Evolutionary conservation across 23 red algal genomes (phyloP).

Genomic region (Gracilariopsis chorda): DNA sequence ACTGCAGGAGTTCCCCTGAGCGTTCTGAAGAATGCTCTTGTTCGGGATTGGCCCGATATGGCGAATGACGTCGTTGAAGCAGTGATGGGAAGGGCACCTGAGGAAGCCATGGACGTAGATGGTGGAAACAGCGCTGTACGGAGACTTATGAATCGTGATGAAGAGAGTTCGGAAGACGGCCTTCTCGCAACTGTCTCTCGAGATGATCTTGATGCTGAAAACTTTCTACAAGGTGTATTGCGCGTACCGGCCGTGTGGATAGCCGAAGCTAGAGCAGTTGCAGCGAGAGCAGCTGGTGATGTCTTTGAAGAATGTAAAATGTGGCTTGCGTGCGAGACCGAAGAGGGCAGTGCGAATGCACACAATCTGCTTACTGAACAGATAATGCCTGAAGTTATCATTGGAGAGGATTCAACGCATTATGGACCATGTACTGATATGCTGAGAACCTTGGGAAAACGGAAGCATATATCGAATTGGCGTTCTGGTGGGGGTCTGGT

Average conservation of each 20-base stretch:
- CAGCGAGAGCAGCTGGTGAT: constrained; percentile 8
- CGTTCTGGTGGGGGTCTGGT: constrained; percentile 28
- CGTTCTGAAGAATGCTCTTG: constrained; percentile 14
- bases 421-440: not conserved
- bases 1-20: constrained; percentile 1
- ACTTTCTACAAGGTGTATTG: constrained; percentile 23
- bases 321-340: constrained; percentile 18
- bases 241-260: constrained; percentile 30
- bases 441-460: not conserved
- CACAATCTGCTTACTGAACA: constrained; percentile 16
- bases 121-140: not conserved
- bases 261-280: constrained; percentile 24
- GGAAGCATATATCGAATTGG: constrained; percentile 34
- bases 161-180: not conserved
- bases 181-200: not conserved
- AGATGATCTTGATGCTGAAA: not conserved
- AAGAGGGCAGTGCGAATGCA: not conserved
- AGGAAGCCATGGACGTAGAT: not conserved
- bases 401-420: not conserved
- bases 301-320: constrained; percentile 25
- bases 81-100: not conserved
- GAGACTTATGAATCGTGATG: not conserved
- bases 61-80: constrained; percentile 23
- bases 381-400: constrained; percentile 35
- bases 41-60: constrained; percentile 26